These are phyloP conservation scores for Eucalyptus victrix DNA, from an alignment of 345 rosid genomes.

Conservation along the genomic window DNA sequence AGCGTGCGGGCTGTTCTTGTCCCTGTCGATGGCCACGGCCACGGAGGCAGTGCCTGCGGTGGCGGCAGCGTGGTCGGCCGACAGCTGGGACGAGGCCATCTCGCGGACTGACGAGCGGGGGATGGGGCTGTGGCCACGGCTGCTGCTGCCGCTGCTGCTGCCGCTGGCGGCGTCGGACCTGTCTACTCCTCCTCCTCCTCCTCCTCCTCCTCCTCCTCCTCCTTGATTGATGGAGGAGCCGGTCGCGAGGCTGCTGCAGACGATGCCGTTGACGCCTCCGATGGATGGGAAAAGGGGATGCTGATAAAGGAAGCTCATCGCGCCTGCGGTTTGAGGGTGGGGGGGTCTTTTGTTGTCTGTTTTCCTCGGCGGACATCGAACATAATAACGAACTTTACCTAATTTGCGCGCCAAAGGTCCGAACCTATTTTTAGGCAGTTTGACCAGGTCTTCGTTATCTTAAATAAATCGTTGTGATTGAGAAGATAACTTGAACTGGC, in stretches of 20 bases:
- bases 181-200: not conserved
- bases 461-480: not conserved
- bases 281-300: not conserved
- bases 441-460: not conserved
- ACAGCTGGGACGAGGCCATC: not conserved
- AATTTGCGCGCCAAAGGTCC: not conserved
- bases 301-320: not conserved
- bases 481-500: not conserved
- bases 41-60: not conserved
- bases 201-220: too few relatives aligned
- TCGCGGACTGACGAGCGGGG: not conserved
- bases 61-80: not conserved
- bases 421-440: not conserved
- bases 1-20: conserved; percentile 72
- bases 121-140: not conserved
- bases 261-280: not conserved
- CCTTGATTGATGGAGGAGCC: not conserved
- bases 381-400: not conserved
- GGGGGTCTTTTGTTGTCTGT: not conserved
- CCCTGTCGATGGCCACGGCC: conserved; percentile 64
- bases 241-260: not conserved
- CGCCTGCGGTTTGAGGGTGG: not conserved
- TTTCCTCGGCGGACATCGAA: not conserved
- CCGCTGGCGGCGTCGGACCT: not conserved
- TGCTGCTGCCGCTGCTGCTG: not conserved